Conservation (phyloP, 2,329 filamentous ascomycete genomes). For the Hypoxylon rubiginosum region DNA sequence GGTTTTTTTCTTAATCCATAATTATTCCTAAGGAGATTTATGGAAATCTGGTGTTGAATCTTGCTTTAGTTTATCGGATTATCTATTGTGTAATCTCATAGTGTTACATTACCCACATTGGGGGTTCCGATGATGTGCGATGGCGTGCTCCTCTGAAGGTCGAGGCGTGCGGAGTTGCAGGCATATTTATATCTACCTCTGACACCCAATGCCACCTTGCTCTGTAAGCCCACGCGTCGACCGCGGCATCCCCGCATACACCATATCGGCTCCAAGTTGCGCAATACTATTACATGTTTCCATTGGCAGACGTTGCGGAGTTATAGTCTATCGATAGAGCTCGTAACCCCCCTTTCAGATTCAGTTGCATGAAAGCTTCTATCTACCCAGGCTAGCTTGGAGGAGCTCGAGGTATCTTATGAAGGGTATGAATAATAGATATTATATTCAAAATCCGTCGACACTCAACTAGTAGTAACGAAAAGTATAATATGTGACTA, state of each 20-base stretch:
- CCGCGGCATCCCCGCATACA: constrained; percentile 27
- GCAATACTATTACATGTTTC: constrained; percentile 24
- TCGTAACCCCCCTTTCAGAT: constrained; percentile 31
- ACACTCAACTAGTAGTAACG: background rate
- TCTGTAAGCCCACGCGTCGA: constrained; percentile 12
- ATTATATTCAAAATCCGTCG: background rate
- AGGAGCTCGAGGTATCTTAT: constrained; percentile 2
- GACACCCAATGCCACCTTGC: background rate
- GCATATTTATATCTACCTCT: constrained; percentile 1
- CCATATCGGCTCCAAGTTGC: constrained; percentile 38
- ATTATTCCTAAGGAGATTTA: constrained; percentile 1
- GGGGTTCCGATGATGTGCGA: constrained; percentile 39
- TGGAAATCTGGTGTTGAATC: background rate
- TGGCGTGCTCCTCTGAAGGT: constrained; percentile 38
- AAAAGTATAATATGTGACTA: constrained; percentile 26
- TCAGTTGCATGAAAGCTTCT: constrained; percentile 3
- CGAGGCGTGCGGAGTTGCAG: constrained; percentile 13
- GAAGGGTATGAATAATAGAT: constrained; percentile 33
- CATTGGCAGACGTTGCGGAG: constrained; percentile 34
- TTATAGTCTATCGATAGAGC: constrained; percentile 33
- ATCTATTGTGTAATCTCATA: constrained; percentile 7
- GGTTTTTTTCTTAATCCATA: background rate
- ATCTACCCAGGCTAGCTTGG: constrained; percentile 11
- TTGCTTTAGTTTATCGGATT: constrained; percentile 10
- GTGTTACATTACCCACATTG: constrained; percentile 31